Base-by-base conservation (phyloP, 192 early-diverging fungal genomes). In the Bifiguratus adelaidae region DNA sequence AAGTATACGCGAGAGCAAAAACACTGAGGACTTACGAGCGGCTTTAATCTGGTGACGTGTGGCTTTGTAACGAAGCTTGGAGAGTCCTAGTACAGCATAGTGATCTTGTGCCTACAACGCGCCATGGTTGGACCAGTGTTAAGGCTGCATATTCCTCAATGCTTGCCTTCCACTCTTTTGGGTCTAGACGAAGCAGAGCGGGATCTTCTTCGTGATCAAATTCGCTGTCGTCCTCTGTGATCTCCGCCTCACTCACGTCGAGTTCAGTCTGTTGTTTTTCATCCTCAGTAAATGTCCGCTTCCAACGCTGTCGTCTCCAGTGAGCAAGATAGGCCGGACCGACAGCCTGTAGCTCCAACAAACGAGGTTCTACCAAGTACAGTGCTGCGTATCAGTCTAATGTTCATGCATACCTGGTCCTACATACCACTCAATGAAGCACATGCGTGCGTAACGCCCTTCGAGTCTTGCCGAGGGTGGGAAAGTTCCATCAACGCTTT, bases 41-140 rank as follows among this genome's bases (percentile, higher is more conserved):
- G 65, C 60, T 61, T 89, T 88, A 54, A 92, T 83, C 56, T 90
- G 74, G 8, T 71, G 77, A 9, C 65, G 78, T 11, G 67, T 81
- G 3, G 86, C 89, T 20, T 53, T 66, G 61, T 67, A 85, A 0
- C 89, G 69, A 35, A 80, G 56, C 35, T 58, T 65, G 1, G 77
- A 73, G 21, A 92, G 49, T 2, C 87, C 89, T 1, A 92, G 60
- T 13, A 92, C 67, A 19, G 69, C 78, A 63, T 92, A 92, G 57
- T 89, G 86, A 46, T 91, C 89, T 61, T 91, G 89, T 7, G 67
- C 56, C 58, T 65, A 26, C 11, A 18, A 4, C 8, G 2, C 12
- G 6, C 6, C 11, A 7, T 11, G 25, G 12, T 21, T 3, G 2
- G 2, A 9, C 19, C 21, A 26, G 4, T 15, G 16, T 16, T n/a